A percentile compares a stretch with the other conserved stretches of the same genome.
These are phyloP conservation scores for Talaromyces wortmannii DNA, from an alignment of 495 filamentous ascomycete genomes.

Conservation along the genomic window DNA sequence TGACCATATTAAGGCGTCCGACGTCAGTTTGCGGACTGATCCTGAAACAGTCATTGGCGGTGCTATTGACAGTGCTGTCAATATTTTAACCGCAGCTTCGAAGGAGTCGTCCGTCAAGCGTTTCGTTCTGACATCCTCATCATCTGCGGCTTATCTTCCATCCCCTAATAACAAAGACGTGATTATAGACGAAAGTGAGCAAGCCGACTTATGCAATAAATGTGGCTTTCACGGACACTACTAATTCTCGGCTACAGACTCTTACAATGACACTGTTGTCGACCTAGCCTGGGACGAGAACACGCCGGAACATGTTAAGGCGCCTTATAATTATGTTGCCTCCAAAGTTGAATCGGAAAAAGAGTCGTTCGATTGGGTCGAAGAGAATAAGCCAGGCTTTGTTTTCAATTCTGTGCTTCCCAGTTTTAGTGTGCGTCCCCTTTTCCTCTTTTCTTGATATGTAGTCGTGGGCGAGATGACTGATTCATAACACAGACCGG, in stretches of 20 bases:
- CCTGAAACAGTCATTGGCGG: conserved; percentile 34
- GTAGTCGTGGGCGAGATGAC: not conserved
- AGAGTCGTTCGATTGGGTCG: conserved; percentile 41
- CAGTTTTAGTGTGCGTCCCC: conserved; percentile 13
- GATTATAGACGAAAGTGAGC: not conserved
- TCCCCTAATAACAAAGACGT: conserved; percentile 6
- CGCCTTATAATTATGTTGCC: conserved; percentile 34
- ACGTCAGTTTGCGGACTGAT: conserved; percentile 24
- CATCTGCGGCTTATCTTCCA: conserved; percentile 24
- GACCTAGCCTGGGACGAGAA: conserved; percentile 31
- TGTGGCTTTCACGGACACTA: not conserved
- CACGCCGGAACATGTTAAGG: conserved; percentile 17
- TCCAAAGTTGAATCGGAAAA: conserved; percentile 46
- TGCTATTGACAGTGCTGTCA: conserved; percentile 22
- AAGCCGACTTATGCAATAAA: conserved; percentile 27
- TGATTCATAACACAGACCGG: not conserved
- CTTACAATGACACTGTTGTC: conserved; percentile 9
- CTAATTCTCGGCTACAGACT: too few relatives aligned
- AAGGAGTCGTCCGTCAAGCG: conserved; percentile 34
- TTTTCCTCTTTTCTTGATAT: not conserved
- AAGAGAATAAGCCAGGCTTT: conserved; percentile 39
- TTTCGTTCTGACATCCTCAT: conserved; percentile 46
- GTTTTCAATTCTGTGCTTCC: conserved; percentile 42
- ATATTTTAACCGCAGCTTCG: conserved; percentile 31
- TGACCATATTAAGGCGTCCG: conserved; percentile 1